Evolutionary conservation across 2,329 filamentous ascomycete genomes (phyloP).

Genomic region (Aspergillus candidus): DNA sequence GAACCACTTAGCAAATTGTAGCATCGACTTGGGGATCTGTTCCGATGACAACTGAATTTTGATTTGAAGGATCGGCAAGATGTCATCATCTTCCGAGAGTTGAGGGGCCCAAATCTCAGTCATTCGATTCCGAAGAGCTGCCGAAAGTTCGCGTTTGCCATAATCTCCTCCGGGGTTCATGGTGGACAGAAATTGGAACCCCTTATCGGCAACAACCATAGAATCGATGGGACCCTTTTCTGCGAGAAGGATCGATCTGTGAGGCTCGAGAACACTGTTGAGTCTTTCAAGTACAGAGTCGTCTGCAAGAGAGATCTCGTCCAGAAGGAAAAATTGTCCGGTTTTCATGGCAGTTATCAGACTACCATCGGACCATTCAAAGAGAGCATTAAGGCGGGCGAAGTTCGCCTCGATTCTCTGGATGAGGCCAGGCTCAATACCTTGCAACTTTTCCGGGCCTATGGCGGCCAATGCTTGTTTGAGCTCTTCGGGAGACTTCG

Average conservation of each 20-base stretch:
- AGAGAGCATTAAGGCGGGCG: conserved; percentile 72
- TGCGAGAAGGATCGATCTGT: conserved; percentile 77
- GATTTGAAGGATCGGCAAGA: conserved; percentile 74
- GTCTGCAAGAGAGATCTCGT: conserved; percentile 96
- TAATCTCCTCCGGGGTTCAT: conserved; percentile 99
- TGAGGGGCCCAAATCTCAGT: conserved; percentile 98
- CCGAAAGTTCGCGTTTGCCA: conserved; percentile 94
- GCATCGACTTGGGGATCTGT: conserved; percentile 61
- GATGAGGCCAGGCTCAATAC: conserved; percentile 46
- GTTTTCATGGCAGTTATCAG: conserved; percentile 89
- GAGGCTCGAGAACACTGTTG: conserved; percentile 91
- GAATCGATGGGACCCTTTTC: conserved; percentile 88
- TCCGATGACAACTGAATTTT: conserved; percentile 59
- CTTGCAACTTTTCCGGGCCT: conserved; percentile 37
- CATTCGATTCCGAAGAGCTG: conserved; percentile 89
- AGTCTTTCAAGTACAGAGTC: conserved; percentile 94
- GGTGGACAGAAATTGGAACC: conserved; percentile 94
- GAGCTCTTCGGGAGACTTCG: conserved; percentile 49
- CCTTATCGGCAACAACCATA: conserved; percentile 65
- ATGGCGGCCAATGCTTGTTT: conserved; percentile 56
- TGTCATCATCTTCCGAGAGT: conserved; percentile 75
- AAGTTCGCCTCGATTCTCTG: conserved; percentile 42
- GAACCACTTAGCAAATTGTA: conserved; percentile 91
- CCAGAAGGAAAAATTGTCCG: conserved; percentile 85
- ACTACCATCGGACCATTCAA: conserved; percentile 94